Base-by-base conservation (phyloP, 73 alveolate species). In the Blepharisma stoltei region DNA sequence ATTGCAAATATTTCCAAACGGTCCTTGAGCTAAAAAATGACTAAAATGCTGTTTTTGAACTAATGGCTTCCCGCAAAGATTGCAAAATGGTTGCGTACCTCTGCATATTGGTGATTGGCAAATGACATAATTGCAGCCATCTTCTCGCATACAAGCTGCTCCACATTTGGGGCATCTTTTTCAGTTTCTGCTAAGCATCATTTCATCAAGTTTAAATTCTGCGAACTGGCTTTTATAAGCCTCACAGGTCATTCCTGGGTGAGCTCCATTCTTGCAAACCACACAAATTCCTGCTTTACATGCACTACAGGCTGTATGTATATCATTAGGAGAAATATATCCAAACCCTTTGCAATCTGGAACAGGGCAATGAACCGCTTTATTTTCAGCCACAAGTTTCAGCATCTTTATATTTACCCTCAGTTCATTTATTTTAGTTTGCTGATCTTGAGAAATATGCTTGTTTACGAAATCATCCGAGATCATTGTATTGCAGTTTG, bases 131-230 rank as follows among this genome's bases (percentile, higher is more conserved):
- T 71, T 45, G 69, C 81, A 71, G 48, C 81, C 77, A n/a, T 14
- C 41, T n/a, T n/a, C 37, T 71, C 23, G 21, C 11, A 6, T 7
- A 21, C 21, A 76, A 25, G 73, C 25, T 20, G 69, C 81, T 71
- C 81, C 81, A 71, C 81, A 71, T 9, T 71, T 25, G 6, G 81
- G 73, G 81, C 81, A 71, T 60, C 21, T 60, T 20, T 52, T 52
- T 20, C 66, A 52, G 66, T 52, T 52, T 52, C 23, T 11, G 23
- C 66, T 52, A 20, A 52, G 66, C n/a, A 52, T 52, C 23, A 52
- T 14, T 14, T 52, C 23, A 14, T 52, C 66, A 52, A 52, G n/a
- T 52, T 14, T 11, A 11, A 20, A 52, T 2, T 52, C 66, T 4
- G n/a, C 66, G 27, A 1, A 52, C 2, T 11, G 27, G 23, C 23